Evolutionary conservation across 1,139 yeast species (phyloP).

Genomic region (Spencermartinsiella ligniputridi): DNA sequence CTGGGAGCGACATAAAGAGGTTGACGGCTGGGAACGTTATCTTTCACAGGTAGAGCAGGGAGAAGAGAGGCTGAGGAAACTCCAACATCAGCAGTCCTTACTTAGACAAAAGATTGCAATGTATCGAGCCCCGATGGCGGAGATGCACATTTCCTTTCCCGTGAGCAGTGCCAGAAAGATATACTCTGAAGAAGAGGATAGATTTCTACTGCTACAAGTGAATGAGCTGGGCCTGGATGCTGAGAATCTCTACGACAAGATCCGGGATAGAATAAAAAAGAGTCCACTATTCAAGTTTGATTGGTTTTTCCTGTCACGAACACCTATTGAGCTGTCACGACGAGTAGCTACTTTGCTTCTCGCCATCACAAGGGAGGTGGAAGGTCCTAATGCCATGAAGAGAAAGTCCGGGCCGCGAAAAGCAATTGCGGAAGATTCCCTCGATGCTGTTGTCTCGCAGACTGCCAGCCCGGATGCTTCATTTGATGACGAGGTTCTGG

Average conservation of each 20-base stretch:
- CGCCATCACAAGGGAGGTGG: constrained; percentile 31
- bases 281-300: constrained; percentile 81
- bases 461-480: constrained; percentile 20
- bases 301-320: constrained; percentile 84
- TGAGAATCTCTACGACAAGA: constrained; percentile 68
- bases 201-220: constrained; percentile 68
- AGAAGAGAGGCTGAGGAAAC: constrained; percentile 70
- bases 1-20: constrained; percentile 68
- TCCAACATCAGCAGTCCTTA: constrained; percentile 60
- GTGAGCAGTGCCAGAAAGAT: constrained; percentile 78
- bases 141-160: constrained; percentile 78
- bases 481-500: constrained; percentile 18
- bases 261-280: constrained; percentile 69
- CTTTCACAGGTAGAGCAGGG: constrained; percentile 79
- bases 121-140: constrained; percentile 67
- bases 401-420: constrained; percentile 26
- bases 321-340: constrained; percentile 81
- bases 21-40: constrained; percentile 86
- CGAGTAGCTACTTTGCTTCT: constrained; percentile 71
- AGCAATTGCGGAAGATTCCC: constrained; percentile 12
- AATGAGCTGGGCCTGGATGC: constrained; percentile 77
- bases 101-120: constrained; percentile 60
- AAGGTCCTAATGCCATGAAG: constrained; percentile 32
- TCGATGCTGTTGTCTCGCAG: constrained; percentile 14
- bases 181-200: constrained; percentile 81